A percentile compares a stretch with the other conserved stretches of the same genome.
phyloP scores from a whole-genome alignment of 305 asterid genomes.

The Solanum chacoense region DNA sequence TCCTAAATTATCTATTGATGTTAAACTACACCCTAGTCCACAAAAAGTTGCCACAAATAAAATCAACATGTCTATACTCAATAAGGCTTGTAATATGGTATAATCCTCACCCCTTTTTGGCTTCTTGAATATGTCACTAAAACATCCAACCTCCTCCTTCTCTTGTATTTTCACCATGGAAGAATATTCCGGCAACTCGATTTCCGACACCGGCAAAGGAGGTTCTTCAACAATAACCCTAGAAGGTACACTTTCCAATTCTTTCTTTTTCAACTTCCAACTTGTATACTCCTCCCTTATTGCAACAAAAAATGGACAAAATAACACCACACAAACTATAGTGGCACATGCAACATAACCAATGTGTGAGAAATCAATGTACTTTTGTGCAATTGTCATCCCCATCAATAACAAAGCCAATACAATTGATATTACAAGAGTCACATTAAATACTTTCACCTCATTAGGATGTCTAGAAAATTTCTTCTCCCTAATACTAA shows the following conservation, averaged over 20 bases:
- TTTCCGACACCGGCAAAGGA: conserved; percentile 5
- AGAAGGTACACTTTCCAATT: background rate
- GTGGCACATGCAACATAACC: conserved; percentile 22
- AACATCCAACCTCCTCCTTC: conserved; percentile 3
- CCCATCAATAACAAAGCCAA: conserved; percentile 32
- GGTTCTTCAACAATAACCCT: conserved; percentile 16
- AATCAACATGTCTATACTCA: conserved; percentile 34
- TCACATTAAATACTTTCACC: conserved; percentile 16
- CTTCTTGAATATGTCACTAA: conserved; percentile 12
- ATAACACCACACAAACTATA: conserved; percentile 27
- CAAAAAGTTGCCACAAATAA: conserved; percentile 34
- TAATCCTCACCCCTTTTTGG: conserved; percentile 50
- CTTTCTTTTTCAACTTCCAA: conserved; percentile 15
- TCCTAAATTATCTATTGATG: conserved; percentile 43
- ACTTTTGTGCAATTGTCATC: conserved; percentile 30
- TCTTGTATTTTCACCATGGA: background rate
- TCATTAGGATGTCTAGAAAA: conserved; percentile 24
- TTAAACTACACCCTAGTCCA: conserved; percentile 33
- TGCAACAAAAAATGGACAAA: conserved; percentile 21
- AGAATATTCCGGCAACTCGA: background rate
- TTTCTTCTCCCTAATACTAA: conserved; percentile 21
- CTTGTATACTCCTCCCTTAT: conserved; percentile 23
- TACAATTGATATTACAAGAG: conserved; percentile 19
- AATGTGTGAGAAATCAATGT: conserved; percentile 18
- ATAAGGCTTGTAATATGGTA: conserved; percentile 31